A percentile compares a stretch with the other conserved stretches of the same genome.
Conservation (phyloP, 345 rosid genomes). For the Combretum micranthum region DNA sequence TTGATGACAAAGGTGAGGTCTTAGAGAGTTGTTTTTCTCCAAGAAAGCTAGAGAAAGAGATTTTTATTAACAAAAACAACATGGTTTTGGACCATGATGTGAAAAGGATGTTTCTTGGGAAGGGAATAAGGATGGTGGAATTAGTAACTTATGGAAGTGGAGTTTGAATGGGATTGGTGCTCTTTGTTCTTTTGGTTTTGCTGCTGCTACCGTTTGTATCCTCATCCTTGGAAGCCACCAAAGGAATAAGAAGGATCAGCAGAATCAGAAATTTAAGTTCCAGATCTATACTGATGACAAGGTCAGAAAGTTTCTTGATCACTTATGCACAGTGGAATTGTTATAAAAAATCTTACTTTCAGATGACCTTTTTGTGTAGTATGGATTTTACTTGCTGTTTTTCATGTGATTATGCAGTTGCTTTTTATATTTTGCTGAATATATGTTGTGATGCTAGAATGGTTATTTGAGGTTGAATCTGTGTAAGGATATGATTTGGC, state of each 20-base stretch:
- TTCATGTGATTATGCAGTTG: too few relatives aligned
- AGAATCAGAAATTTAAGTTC: conserved; percentile 46
- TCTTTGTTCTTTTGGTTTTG: conserved; percentile 85
- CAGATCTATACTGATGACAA: conserved; percentile 69
- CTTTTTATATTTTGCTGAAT: too few relatives aligned
- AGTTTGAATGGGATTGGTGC: conserved; percentile 84
- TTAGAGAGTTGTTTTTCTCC: conserved; percentile 36
- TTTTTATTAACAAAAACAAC: conserved; percentile 8
- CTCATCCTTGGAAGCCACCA: conserved; percentile 58
- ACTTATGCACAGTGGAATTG: neutral
- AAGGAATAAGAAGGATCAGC: conserved; percentile 33
- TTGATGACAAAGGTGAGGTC: conserved; percentile 22
- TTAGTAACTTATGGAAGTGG: conserved; percentile 51
- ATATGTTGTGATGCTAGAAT: too few relatives aligned
- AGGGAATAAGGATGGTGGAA: conserved; percentile 34
- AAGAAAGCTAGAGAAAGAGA: conserved; percentile 16
- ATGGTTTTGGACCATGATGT: conserved; percentile 5
- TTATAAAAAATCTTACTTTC: neutral
- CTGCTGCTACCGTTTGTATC: conserved; percentile 79
- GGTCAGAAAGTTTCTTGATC: conserved; percentile 28
- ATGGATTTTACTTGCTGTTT: too few relatives aligned
- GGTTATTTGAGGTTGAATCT: too few relatives aligned
- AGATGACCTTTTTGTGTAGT: neutral
- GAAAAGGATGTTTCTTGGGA: conserved; percentile 33
- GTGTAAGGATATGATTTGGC: too few relatives aligned